A percentile compares a stretch with the other conserved stretches of the same genome.
Evolutionary conservation across 768 basidiomycete genomes (phyloP).

Genomic region (Serendipita vermifera): DNA sequence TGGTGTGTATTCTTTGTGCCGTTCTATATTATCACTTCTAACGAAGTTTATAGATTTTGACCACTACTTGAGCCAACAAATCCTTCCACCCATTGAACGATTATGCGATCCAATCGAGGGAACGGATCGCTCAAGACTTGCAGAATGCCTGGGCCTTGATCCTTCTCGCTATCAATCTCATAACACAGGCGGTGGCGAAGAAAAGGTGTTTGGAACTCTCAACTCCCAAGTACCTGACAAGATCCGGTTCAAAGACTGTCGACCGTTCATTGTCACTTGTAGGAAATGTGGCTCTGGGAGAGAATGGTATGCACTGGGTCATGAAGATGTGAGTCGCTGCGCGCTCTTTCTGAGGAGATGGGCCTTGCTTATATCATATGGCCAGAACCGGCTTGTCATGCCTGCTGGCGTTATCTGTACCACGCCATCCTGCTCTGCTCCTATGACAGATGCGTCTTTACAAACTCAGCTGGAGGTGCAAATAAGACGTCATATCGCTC

Average conservation of each 20-base stretch:
- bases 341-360: too few species aligned
- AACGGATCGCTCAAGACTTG: conserved; percentile 79
- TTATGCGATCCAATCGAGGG: conserved; percentile 95
- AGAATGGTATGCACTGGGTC: conserved; percentile 9
- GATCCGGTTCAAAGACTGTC: conserved; percentile 71
- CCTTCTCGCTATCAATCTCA: conserved; percentile 40
- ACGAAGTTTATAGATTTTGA: conserved; percentile 55
- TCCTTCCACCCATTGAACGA: conserved; percentile 88
- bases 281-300: conserved; percentile 46
- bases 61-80: conserved; percentile 79
- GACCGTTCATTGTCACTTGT: conserved; percentile 64
- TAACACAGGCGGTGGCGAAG: conserved; percentile 35
- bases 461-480: conserved; percentile 78
- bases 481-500: conserved; percentile 59
- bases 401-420: conserved; percentile 58
- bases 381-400: conserved; percentile 38
- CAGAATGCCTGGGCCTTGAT: conserved; percentile 79
- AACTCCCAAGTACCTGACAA: conserved; percentile 82
- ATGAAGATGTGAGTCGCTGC: background rate
- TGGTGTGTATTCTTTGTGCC: conserved; percentile 34
- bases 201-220: conserved; percentile 59
- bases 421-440: conserved; percentile 36
- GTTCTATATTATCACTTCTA: conserved; percentile 5
- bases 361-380: conserved; percentile 26
- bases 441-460: conserved; percentile 47